These are phyloP conservation scores for Evernia prunastri DNA, from an alignment of 495 filamentous ascomycete genomes.

Conservation along the genomic window DNA sequence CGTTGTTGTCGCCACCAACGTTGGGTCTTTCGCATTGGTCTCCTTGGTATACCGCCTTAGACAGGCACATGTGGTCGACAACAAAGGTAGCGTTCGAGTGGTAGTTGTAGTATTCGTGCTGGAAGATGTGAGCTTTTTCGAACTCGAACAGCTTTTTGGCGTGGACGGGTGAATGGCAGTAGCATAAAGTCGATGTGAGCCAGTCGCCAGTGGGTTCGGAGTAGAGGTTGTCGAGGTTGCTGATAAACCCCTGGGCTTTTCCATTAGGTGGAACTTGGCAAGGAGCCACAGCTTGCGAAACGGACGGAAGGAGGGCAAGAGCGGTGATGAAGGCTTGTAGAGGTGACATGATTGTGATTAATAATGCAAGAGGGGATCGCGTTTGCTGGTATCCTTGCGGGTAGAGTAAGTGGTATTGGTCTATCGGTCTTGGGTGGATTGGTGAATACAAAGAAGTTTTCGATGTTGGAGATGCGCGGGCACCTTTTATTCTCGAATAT, in stretches of 20 bases:
- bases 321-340: not conserved
- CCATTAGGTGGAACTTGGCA: not conserved
- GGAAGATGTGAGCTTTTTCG: not conserved
- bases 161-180: not conserved
- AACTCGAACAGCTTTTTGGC: not conserved
- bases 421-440: not conserved
- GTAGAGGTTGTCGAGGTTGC: not conserved
- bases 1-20: not conserved
- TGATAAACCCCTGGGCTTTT: not conserved
- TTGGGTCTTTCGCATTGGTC: not conserved
- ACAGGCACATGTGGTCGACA: not conserved
- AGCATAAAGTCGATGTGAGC: not conserved
- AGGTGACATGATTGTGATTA: not conserved
- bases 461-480: not conserved
- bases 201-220: not conserved
- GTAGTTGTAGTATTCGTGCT: constrained; percentile 8
- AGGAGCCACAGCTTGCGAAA: not conserved
- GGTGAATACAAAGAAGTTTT: too few species aligned
- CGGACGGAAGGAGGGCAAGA: not conserved
- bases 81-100: constrained; percentile 1
- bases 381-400: too few species aligned
- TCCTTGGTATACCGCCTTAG: not conserved
- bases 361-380: not conserved
- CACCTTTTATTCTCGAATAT: not conserved
- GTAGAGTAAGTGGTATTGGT: too few species aligned